Conservation (phyloP, 2,329 filamentous ascomycete genomes). For the Sporothrix mexicana region DNA sequence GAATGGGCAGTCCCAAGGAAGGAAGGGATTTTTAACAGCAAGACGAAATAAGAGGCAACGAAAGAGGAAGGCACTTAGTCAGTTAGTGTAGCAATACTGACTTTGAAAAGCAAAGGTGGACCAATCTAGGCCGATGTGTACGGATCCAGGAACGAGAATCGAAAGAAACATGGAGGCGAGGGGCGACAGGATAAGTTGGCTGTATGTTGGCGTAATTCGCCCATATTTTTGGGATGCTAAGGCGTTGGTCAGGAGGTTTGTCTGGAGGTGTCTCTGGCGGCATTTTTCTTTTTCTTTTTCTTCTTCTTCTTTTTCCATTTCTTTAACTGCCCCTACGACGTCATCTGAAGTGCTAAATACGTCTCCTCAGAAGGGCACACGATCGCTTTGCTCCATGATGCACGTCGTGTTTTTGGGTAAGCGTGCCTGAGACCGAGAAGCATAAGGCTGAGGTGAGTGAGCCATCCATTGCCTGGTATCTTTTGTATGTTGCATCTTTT, state of each 20-base stretch:
- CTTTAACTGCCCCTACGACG: background rate
- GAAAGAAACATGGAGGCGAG: background rate
- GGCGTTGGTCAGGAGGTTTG: background rate
- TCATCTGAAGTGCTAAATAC: background rate
- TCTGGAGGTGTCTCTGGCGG: background rate
- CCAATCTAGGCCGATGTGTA: background rate
- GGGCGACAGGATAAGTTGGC: background rate
- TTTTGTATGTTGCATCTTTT: background rate
- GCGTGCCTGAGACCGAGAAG: background rate
- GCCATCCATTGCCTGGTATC: background rate
- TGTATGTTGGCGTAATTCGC: background rate
- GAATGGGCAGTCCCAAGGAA: background rate
- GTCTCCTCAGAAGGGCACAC: background rate
- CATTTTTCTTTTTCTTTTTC: background rate
- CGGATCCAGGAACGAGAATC: background rate
- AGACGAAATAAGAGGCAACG: background rate
- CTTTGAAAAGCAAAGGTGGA: too few relatives aligned
- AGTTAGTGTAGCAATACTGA: too few relatives aligned
- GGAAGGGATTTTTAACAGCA: background rate
- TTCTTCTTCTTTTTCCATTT: background rate
- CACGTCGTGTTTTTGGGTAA: background rate
- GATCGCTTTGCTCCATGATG: background rate
- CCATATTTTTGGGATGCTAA: background rate
- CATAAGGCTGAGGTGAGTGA: conserved; percentile 9
- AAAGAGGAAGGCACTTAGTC: background rate